Base-by-base conservation (phyloP, 805 yeast genomes). In the Kuraishia borneana region DNA sequence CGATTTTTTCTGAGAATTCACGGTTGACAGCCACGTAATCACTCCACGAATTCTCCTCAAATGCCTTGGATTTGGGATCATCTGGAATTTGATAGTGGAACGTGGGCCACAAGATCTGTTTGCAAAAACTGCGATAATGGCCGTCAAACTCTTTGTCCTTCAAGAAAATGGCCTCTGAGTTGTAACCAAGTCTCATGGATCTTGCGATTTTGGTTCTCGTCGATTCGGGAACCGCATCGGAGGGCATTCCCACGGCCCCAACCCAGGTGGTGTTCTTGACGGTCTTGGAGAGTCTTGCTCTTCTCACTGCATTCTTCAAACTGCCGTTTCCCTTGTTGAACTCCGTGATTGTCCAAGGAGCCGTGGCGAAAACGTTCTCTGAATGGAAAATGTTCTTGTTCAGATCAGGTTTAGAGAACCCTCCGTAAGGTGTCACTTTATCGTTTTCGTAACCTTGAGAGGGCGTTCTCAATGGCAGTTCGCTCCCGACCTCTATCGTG, bases 91-190 rank as follows among this genome's bases (percentile, higher is more conserved):
- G 96, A 52, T 92, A 92, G 45, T 73, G 78, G 42, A 92, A 68
- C 2, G 96, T 84, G 21, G 98, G 98, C 97, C 97, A 92, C 40
- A 92, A 61, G 26, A 92, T 83, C 48, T 88, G 94, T 56, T 92
- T 92, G 55, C 96, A 89, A 54, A 82, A 92, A 34, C 84, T 83
- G 38, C 75, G 76, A 55, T 92, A 92, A 50, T 88, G 95, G 16
- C 96, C 96, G 48, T 81, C 82, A 46, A 85, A 84, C 1, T 85
- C 76, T 21, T 73, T 57, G 54, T 92, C 97, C 43, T 72, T 73
- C 2, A 89, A 76, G 39, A 73, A 74, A 2, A 87, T 83, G 0
- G 85, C 74, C 38, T 68, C 70, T 27, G 79, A 72, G 37, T 71
- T 49, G 50, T 72, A 78, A 3, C 75, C 70, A 1, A 53, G 48